These are phyloP conservation scores for Huntiella bhutanensis DNA, from an alignment of 2,329 filamentous ascomycete genomes.

Conservation along the genomic window DNA sequence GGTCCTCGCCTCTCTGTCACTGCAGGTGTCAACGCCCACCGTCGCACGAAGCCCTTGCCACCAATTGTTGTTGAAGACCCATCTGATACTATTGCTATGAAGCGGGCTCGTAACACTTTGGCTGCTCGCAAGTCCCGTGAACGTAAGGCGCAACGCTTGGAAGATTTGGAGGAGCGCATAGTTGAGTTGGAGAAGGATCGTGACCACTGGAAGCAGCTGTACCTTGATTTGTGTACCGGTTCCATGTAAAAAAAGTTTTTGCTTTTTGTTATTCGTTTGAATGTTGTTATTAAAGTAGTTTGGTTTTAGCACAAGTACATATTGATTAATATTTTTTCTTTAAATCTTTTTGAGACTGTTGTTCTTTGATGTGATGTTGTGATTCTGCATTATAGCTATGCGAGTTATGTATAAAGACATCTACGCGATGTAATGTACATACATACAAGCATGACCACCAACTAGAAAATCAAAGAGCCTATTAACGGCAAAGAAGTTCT, in stretches of 20 bases:
- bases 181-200: constrained; percentile 46
- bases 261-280: constrained; percentile 12
- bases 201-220: constrained; percentile 45
- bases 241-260: constrained; percentile 13
- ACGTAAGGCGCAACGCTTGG: constrained; percentile 61
- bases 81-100: constrained; percentile 58
- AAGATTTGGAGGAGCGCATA: constrained; percentile 57
- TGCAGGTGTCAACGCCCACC: constrained; percentile 52
- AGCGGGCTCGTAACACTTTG: constrained; percentile 83
- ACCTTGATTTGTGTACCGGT: constrained; percentile 23
- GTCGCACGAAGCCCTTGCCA: constrained; percentile 63
- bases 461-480: too few relatives aligned
- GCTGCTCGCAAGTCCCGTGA: constrained; percentile 85
- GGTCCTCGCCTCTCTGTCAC: constrained; percentile 43
- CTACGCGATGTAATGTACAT: too few relatives aligned
- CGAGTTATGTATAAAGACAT: too few relatives aligned
- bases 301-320: not conserved
- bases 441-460: too few relatives aligned
- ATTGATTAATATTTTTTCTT: not conserved
- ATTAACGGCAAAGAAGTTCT: too few relatives aligned
- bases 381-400: not conserved
- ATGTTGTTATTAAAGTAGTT: not conserved
- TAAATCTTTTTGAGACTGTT: not conserved
- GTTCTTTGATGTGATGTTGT: not conserved
- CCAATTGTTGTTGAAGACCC: constrained; percentile 61